A percentile compares a stretch with the other conserved stretches of the same genome.
These are phyloP conservation scores for Saussurea involucrata DNA, from an alignment of 129 eudicot species.

Conservation along the genomic window DNA sequence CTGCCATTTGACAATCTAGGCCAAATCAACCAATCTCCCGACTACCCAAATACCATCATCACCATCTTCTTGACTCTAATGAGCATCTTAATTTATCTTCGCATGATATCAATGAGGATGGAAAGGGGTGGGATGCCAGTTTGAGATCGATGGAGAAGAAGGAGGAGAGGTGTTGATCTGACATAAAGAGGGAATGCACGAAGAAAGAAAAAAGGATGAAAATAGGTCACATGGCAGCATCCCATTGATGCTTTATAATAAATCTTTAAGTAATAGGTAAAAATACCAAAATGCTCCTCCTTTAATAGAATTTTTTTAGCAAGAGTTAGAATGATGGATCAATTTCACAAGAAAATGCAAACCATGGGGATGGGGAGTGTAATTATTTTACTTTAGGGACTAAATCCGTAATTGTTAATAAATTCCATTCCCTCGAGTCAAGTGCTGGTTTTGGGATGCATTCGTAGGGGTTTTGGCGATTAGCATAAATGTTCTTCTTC, in stretches of 20 bases:
- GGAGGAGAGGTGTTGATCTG: background rate
- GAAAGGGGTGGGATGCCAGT: background rate
- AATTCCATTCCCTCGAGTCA: background rate
- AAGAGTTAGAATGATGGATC: background rate
- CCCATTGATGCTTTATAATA: too few relatives aligned
- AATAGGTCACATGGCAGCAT: background rate
- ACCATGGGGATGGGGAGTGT: background rate
- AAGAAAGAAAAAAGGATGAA: background rate
- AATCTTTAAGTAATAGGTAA: background rate
- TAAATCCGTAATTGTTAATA: background rate
- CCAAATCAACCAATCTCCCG: background rate
- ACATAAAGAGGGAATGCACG: too few relatives aligned
- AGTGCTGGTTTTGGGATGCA: background rate
- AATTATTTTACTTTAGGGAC: background rate
- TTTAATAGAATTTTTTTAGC: background rate
- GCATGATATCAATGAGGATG: background rate
- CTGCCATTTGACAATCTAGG: background rate
- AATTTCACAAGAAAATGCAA: background rate
- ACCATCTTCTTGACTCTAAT: background rate
- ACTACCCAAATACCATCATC: background rate
- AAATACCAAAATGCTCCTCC: background rate
- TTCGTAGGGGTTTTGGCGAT: background rate
- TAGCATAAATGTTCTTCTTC: conserved; percentile 3
- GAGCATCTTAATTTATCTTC: background rate
- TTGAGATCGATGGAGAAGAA: background rate